These are phyloP conservation scores for Psilocybe sp. DNA, from an alignment of 768 basidiomycete species.

Conservation along the genomic window DNA sequence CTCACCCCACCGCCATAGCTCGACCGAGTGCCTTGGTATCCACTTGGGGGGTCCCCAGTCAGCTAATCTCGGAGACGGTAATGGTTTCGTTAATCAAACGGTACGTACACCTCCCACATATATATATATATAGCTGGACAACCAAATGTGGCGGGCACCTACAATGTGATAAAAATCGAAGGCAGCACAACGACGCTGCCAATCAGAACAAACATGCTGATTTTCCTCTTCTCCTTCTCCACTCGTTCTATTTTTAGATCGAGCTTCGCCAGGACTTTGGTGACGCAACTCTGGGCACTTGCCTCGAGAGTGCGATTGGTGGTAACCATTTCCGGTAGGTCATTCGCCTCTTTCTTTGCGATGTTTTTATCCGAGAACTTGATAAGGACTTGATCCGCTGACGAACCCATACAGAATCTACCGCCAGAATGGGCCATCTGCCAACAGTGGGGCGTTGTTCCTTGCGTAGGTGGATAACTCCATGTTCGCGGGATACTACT, in stretches of 20 bases:
- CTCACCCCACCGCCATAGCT: slow-evolving; percentile 20
- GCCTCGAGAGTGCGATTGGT: slow-evolving; percentile 73
- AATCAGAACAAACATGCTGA: too few species aligned
- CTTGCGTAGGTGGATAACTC: slow-evolving; percentile 26
- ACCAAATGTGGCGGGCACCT: too few species aligned
- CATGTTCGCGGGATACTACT: background rate
- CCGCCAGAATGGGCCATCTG: slow-evolving; percentile 53
- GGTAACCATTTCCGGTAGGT: slow-evolving; percentile 78
- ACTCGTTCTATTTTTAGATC: slow-evolving; percentile 29
- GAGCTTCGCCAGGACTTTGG: slow-evolving; percentile 78
- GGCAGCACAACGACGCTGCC: too few species aligned
- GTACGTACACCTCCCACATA: slow-evolving; percentile 31
- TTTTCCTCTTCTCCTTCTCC: background rate
- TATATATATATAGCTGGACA: background rate
- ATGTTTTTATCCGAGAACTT: background rate
- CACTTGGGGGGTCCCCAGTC: slow-evolving; percentile 62
- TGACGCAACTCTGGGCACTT: slow-evolving; percentile 62
- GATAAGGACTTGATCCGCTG: slow-evolving; percentile 1
- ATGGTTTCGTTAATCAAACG: slow-evolving; percentile 52
- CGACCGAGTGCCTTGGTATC: slow-evolving; percentile 71
- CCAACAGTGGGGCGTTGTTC: slow-evolving; percentile 53
- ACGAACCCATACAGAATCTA: slow-evolving; percentile 35
- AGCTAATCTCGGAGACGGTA: slow-evolving; percentile 79
- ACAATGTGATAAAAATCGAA: too few species aligned
- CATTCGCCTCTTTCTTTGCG: background rate